Base-by-base conservation (phyloP, 805 yeast species). In the Candida yuanshanica region DNA sequence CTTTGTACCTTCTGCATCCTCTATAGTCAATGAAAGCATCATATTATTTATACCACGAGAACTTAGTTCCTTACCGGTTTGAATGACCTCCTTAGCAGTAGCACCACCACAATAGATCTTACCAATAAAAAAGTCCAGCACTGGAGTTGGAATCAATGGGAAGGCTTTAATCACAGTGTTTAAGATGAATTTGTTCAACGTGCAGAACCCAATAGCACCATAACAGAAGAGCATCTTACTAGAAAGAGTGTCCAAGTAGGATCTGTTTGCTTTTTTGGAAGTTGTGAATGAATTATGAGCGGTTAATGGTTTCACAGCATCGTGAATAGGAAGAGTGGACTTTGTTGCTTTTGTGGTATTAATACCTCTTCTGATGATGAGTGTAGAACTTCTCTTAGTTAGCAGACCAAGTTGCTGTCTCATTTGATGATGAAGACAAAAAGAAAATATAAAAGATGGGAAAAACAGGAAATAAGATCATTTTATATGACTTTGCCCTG, bases 1-100 rank as follows among this genome's bases (percentile, higher is more conserved):
- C 56, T 76, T 73, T 43, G 74, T 75, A 29, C 95, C 96, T 49
- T 86, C 86, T 40, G 96, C 82, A 42, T 93, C 95, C 64, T 90
- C 98, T 39, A 90, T 89, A 13, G 96, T 87, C 60, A 88, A 77
- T 1, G 95, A 83, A n/a, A 90, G 68, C 95, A 90, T 88, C 95
- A 90, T 87, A 68, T 90, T 91, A 51, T 85, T 78, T 56, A 89
- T 84, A 9, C 95, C 95, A 46, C 95, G 72, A 38, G 72, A 61
- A 41, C 77, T 69, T 50, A 90, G 70, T 44, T 77, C 68, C 41
- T 70, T 65, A 39, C 95, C 95, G 4, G 95, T 83, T 41, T 68
- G 60, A 40, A 77, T 68, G 12, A 90, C 93, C 49, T 89, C 84
- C 10, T 63, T 62, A 41, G 82, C 72, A 45, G 75, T 77, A 53